Evolutionary conservation across 1,284 basidiomycete genomes (phyloP), one percentile per base, ranked within the genome.

Genomic region (Testicularia cyperi): DNA sequence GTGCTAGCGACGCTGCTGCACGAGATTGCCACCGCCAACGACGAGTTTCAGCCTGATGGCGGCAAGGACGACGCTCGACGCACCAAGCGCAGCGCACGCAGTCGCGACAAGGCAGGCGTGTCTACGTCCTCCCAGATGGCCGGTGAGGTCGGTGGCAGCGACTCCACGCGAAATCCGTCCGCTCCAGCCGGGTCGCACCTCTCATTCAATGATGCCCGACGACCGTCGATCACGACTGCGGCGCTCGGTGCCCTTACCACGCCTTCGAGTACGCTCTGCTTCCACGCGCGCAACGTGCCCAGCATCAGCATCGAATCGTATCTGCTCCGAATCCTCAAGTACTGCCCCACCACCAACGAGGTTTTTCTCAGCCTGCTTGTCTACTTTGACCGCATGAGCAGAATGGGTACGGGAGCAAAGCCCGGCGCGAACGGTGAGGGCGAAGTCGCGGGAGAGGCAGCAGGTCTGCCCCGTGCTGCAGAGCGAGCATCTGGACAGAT

Each of bases 261-360:
- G 8, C 86, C 87, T 2, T 86, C 88, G 2, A 87, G 89, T 18
- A 85, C 88, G 0, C 84, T 96, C 24, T 88, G 90, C 32, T 97
- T 97, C 77, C 92, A 97, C 77, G 94, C 94, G 0, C 85, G 94
- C 21, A 94, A 96, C 77, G 84, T 97, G 22, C 94, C 94, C 8
- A 88, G 88, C 24, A 97, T 98, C 75, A 83, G 88, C 20, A 89
- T 98, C 70, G 92, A 97, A 77, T 85, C 88, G 4, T 98, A 98
- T 75, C 84, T 98, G 9, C 80, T 94, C 23, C 86, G 94, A 29
- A 98, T 98, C 58, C 85, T 96, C 78, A 96, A 94, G 75, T 98
- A 98, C 77, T 98, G 94, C 77, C 94, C 94, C 2, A 92, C 92
- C 2, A 94, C 92, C 31, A 98, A 97, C 79, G 90, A 97, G 74